phyloP scores from a whole-genome alignment of 495 filamentous ascomycete genomes.

The Trichodelitschia bisporula region DNA sequence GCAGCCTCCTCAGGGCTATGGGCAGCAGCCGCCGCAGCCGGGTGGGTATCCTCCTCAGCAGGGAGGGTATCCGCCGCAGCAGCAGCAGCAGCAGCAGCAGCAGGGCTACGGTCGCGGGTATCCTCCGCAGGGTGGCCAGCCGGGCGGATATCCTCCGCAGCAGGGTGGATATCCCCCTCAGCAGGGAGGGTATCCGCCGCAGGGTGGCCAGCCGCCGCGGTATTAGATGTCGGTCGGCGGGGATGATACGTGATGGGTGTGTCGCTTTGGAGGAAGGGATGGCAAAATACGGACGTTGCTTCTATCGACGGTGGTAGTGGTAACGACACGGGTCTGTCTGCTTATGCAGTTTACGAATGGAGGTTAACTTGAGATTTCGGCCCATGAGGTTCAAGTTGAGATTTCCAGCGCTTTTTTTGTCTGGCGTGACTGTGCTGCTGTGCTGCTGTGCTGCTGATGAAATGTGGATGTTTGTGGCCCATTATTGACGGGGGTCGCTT shows the following conservation, averaged over 20 bases:
- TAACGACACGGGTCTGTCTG: not conserved
- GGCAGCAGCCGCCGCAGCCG: slow-evolving; percentile 2
- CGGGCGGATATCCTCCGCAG: too few relatives aligned
- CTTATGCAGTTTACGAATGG: not conserved
- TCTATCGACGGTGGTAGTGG: not conserved
- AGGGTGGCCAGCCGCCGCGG: slow-evolving; percentile 3
- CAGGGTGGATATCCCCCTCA: slow-evolving; percentile 4
- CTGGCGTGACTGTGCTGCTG: not conserved
- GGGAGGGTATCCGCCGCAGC: slow-evolving; percentile 4
- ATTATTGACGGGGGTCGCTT: not conserved
- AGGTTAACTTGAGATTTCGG: not conserved
- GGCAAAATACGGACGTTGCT: not conserved
- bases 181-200: slow-evolving; percentile 5
- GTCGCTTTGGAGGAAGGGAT: not conserved
- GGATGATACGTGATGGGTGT: not conserved
- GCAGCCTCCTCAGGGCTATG: slow-evolving; percentile 10
- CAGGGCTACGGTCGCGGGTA: slow-evolving; percentile 5
- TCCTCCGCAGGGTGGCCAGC: slow-evolving; percentile 6
- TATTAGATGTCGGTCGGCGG: not conserved
- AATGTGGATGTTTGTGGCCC: not conserved
- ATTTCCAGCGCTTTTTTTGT: not conserved
- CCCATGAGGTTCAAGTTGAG: not conserved
- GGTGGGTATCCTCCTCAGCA: slow-evolving; percentile 5
- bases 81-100: slow-evolving; percentile 3
- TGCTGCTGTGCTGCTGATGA: not conserved